Evolutionary conservation across 345 rosid genomes (phyloP), one percentile per base, ranked within the genome.

Genomic region (Combretum micranthum): DNA sequence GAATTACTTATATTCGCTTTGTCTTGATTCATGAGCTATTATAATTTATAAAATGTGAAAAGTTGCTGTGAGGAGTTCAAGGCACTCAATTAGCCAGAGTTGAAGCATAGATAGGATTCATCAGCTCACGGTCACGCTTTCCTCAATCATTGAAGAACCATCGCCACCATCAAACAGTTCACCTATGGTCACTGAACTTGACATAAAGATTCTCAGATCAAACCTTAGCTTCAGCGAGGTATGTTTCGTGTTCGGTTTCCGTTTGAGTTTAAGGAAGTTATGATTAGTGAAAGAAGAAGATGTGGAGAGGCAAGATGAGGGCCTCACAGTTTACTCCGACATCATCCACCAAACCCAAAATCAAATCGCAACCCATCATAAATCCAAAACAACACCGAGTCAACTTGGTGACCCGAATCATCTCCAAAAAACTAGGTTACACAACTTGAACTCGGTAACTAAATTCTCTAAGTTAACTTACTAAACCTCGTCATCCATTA

Each of bases 41-140:
- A n/a, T n/a, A n/a, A n/a, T n/a, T n/a, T n/a, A n/a, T n/a, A n/a
- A n/a, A n/a, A n/a, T n/a, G n/a, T n/a, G n/a, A n/a, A n/a, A n/a
- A n/a, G n/a, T n/a, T n/a, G 81, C 97, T 90, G 65, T 90, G 97
- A 76, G 97, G 97, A 69, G 97, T 87, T 22, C 96, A 81, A 60
- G 78, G 86, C 22, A 72, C 76, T 43, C 96, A 86, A 74, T 79
- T 64, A 13, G 57, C 42, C 17, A 87, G 93, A 9, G 97, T 80
- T 16, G 95, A 90, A 52, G 61, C 57, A 57, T 85, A 90, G 53
- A 77, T 64, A 2, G 95, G 95, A 54, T 64, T 73, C 25, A 72
- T 71, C 10, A 84, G 46, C 62, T 60, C 22, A 6, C 65, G 42
- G 0, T 39, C 26, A 47, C 49, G 50, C 49, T 52, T 12, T 18